Base-by-base conservation (phyloP, 768 basidiomycete genomes). In the Boletus rubroflammeus region DNA sequence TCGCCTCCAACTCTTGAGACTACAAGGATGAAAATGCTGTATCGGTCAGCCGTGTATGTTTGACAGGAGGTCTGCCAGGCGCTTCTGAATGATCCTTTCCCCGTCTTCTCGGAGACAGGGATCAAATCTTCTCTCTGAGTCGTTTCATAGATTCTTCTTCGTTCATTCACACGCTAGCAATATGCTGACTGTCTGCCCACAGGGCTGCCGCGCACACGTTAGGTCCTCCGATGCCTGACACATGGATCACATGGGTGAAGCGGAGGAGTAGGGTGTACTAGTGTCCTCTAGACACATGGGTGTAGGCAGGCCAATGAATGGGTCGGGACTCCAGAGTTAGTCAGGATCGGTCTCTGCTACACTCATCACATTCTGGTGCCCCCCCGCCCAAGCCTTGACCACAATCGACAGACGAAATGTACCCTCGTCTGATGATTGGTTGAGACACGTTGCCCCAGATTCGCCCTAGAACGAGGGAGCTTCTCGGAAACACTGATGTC, bases 111-210 rank as follows among this genome's bases (percentile, higher is more conserved):
- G 6, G 13, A n/a, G 53, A 50, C 58, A 29, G 62, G 62, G 60
- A 59, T 13, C 5, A 6, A 51, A 71, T 71, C 69, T 71, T 71
- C 69, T 71, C 71, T 72, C 71, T 72, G 69, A 70, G 32, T 50
- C 31, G 11, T 53, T 21, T 23, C 44, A n/a, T n/a, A n/a, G 35
- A 14, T 39, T 49, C 5, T 42, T 38, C n/a, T 17, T 35, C 34
- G 2, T 29, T 29, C 42, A 1, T 44, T 34, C 47, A 19, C 48
- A 40, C n/a, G 10, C 21, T 17, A 13, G 32, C 25, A 45, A 47
- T 29, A 23, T 51, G 39, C 45, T 69, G 60, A 67, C 56, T 7
- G 14, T 21, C 46, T 45, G 40, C 25, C 53, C 41, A n/a, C 50
- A 58, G 41, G 47, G 14, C 25, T 35, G 29, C 39, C 11, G 31